These are phyloP conservation scores for Oryza coarctata DNA, from an alignment of 176 grass and related monocot species.

Conservation along the genomic window DNA sequence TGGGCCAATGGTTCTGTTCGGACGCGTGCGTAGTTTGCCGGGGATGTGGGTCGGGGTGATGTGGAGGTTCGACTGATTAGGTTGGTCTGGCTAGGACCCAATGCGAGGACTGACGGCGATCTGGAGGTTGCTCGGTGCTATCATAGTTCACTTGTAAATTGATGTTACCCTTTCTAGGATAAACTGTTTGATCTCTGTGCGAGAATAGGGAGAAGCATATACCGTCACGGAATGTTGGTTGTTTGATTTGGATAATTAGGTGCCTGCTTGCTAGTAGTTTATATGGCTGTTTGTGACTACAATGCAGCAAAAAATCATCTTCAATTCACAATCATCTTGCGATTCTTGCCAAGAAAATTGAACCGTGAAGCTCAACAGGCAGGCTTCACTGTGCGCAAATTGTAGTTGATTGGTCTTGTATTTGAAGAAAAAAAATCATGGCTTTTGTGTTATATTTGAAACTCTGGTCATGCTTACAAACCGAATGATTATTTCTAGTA, in stretches of 20 bases:
- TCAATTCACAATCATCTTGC: not conserved
- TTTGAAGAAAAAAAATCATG: not conserved
- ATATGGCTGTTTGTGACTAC: not conserved
- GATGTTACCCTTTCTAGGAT: not conserved
- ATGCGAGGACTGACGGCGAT: conserved; percentile 37
- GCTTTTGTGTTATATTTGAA: not conserved
- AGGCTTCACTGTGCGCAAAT: not conserved
- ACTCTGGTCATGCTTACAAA: not conserved
- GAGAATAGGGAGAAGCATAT: not conserved
- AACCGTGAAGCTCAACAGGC: not conserved
- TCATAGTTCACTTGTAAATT: conserved; percentile 22
- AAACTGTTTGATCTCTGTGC: not conserved
- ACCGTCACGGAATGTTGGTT: not conserved
- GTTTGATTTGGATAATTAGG: conserved; percentile 5
- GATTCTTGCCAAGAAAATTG: not conserved
- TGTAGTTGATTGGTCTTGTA: conserved; percentile 6
- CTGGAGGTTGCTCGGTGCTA: conserved; percentile 10
- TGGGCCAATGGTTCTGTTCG: conserved; percentile 9
- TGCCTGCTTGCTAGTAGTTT: not conserved
- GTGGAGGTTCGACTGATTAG: conserved; percentile 21
- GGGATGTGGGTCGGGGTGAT: conserved; percentile 30
- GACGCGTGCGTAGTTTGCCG: conserved; percentile 30
- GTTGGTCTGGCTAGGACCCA: conserved; percentile 17
- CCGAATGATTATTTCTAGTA: not conserved
- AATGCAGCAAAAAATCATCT: not conserved